Evolutionary conservation across 2,329 filamentous ascomycete species (phyloP).

Genomic region (Fusarium buxicola): DNA sequence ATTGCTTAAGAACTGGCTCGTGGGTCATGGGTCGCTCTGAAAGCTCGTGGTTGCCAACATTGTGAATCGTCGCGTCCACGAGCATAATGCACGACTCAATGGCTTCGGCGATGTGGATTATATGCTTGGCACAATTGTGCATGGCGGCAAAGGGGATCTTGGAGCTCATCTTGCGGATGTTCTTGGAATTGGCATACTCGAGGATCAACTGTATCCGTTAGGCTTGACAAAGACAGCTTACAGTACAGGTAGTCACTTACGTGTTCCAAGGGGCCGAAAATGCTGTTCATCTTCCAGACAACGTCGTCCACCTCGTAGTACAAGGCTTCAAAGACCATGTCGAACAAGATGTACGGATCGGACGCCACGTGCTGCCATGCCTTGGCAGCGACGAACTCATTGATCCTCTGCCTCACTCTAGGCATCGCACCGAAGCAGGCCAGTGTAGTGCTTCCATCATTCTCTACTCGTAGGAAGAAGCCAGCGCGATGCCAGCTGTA

Average conservation of each 20-base stretch:
- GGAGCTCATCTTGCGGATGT: conserved; percentile 42
- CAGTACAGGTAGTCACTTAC: conserved; percentile 17
- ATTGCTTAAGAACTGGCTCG: conserved; percentile 39
- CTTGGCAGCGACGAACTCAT: conserved; percentile 39
- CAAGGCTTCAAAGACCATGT: conserved; percentile 45
- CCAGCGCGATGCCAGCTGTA: conserved; percentile 45
- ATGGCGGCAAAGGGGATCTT: conserved; percentile 45
- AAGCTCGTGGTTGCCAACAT: conserved; percentile 24
- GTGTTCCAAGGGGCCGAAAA: conserved; percentile 47
- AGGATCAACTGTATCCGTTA: conserved; percentile 41
- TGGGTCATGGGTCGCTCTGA: neutral
- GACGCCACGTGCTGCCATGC: conserved; percentile 41
- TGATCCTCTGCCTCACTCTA: conserved; percentile 38
- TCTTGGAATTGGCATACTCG: conserved; percentile 42
- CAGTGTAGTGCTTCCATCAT: conserved; percentile 33
- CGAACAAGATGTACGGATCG: conserved; percentile 48
- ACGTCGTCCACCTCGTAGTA: conserved; percentile 46
- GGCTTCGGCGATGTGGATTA: conserved; percentile 46
- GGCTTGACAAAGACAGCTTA: neutral
- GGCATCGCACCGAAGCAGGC: conserved; percentile 45
- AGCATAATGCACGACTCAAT: conserved; percentile 46
- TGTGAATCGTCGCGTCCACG: conserved; percentile 35
- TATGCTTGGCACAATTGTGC: conserved; percentile 48
- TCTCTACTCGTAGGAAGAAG: conserved; percentile 44
- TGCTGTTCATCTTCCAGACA: conserved; percentile 47